Percentiles rank a stretch among this genome's conserved stretches.
phyloP scores from a whole-genome alignment of 2,329 filamentous ascomycete genomes.

The Penicillium glabrum region DNA sequence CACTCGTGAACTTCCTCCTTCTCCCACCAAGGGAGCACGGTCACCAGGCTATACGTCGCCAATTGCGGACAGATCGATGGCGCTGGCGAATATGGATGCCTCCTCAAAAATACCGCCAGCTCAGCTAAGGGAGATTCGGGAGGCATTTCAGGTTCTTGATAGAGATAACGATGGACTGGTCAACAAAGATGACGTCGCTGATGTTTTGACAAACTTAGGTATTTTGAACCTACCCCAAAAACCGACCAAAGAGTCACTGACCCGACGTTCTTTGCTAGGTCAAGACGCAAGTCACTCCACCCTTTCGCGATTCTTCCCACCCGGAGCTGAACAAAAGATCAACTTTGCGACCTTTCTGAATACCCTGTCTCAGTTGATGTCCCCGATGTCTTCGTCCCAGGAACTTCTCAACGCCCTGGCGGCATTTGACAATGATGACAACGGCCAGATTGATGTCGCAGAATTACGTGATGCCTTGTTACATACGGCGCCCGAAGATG shows the following conservation, averaged over 20 bases:
- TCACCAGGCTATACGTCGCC: constrained; percentile 29
- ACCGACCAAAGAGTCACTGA: not conserved
- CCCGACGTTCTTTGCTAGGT: constrained; percentile 48
- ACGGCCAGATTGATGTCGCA: constrained; percentile 81
- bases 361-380: constrained; percentile 71
- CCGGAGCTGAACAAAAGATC: constrained; percentile 68
- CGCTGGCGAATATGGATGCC: constrained; percentile 30
- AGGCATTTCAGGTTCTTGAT: constrained; percentile 92
- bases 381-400: constrained; percentile 70
- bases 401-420: constrained; percentile 89
- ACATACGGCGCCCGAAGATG: constrained; percentile 75
- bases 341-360: constrained; percentile 85
- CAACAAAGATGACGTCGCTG: constrained; percentile 76
- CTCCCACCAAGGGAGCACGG: constrained; percentile 38
- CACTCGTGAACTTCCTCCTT: constrained; percentile 38
- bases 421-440: constrained; percentile 94
- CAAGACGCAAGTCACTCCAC: constrained; percentile 71
- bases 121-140: constrained; percentile 82
- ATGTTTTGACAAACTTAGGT: constrained; percentile 78
- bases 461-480: constrained; percentile 82
- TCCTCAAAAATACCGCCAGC: constrained; percentile 65
- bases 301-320: constrained; percentile 79
- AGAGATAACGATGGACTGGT: constrained; percentile 82
- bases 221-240: not conserved
- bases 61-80: constrained; percentile 26